Conservation (phyloP, 1,284 basidiomycete species). For the Sutorius eximius region DNA sequence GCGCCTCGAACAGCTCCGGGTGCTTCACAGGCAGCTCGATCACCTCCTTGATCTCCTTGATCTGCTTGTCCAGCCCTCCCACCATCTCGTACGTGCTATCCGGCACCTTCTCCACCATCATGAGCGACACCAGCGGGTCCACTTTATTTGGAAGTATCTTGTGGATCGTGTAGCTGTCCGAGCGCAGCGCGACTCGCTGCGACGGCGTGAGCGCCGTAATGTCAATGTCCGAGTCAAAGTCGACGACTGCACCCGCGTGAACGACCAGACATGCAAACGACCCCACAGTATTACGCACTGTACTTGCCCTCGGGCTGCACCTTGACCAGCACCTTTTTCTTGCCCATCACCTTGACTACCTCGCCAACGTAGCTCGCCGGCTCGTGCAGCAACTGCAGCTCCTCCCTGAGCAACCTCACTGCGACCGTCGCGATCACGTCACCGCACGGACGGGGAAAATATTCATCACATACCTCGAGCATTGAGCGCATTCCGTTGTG, state of each 20-base stretch:
- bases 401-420: constrained; percentile 89
- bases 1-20: constrained; percentile 93
- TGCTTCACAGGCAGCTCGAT: constrained; percentile 99
- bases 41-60: constrained; percentile 99
- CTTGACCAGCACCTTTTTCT: constrained; percentile 98
- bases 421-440: neutral
- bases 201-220: constrained; percentile 80
- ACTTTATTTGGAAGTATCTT: constrained; percentile 95
- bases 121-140: constrained; percentile 91
- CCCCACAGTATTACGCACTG: constrained; percentile 52
- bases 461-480: constrained; percentile 80
- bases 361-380: constrained; percentile 98
- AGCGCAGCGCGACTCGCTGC: constrained; percentile 92
- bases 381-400: constrained; percentile 93
- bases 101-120: constrained; percentile 99
- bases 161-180: constrained; percentile 94
- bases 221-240: constrained; percentile 89
- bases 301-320: constrained; percentile 99
- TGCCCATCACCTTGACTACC: constrained; percentile 98
- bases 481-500: constrained; percentile 95
- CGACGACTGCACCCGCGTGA: constrained; percentile 70
- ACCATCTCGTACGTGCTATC: constrained; percentile 99
- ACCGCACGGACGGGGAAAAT: neutral
- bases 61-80: constrained; percentile 96
- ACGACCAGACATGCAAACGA: neutral